These are phyloP conservation scores for Hibiscus mutabilis DNA, from an alignment of 345 rosid species.

Conservation along the genomic window DNA sequence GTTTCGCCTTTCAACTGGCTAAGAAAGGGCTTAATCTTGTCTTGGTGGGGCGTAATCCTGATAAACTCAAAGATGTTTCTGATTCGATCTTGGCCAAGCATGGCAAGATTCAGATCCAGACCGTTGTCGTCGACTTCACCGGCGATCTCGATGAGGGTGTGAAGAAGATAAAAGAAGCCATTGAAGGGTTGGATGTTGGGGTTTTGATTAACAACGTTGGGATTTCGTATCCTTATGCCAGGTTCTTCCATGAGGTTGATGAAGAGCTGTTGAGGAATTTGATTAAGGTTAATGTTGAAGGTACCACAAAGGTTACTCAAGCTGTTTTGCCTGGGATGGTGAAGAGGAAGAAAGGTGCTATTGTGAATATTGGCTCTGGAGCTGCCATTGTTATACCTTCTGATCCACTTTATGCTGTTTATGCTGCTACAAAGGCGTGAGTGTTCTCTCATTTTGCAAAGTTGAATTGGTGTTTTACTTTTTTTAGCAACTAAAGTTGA, in stretches of 20 bases:
- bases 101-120: background rate
- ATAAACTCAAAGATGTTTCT: background rate
- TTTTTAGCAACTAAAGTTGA: background rate
- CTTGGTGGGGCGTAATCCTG: background rate
- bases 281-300: conserved; percentile 2
- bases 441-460: background rate
- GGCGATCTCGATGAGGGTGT: background rate
- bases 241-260: conserved; percentile 1
- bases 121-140: background rate
- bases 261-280: background rate
- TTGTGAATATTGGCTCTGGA: conserved; percentile 66
- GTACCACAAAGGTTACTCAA: background rate
- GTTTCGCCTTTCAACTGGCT: background rate
- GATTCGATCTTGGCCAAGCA: background rate
- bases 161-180: background rate
- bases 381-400: conserved; percentile 86
- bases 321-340: conserved; percentile 7
- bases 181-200: background rate
- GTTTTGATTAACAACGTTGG: conserved; percentile 1
- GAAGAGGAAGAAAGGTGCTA: background rate
- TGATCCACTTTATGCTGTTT: conserved; percentile 89
- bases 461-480: background rate
- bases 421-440: conserved; percentile 92
- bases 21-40: background rate
- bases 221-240: background rate